phyloP scores from a whole-genome alignment of 257 asterid species.

The Nicotiana otophora region DNA sequence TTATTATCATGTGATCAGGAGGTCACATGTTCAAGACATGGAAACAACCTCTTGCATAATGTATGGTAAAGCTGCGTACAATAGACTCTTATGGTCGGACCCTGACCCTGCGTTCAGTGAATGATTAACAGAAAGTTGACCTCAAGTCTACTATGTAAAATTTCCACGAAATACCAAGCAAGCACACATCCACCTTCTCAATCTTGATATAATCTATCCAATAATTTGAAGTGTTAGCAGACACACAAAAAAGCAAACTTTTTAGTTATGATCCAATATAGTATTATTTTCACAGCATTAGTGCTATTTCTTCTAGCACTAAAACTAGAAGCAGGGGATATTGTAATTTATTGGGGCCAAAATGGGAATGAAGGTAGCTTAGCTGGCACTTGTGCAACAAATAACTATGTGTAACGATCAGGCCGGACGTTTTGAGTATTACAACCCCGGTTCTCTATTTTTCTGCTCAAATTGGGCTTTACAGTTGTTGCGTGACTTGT shows the following conservation, averaged over 20 bases:
- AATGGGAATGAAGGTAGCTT: conserved; percentile 65
- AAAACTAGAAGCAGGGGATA: conserved; percentile 30
- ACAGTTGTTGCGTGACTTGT: too few species aligned
- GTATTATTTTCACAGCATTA: neutral
- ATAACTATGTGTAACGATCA: too few species aligned
- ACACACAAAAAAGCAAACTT: neutral
- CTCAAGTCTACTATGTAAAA: neutral
- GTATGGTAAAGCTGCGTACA: accelerated
- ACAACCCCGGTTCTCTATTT: too few species aligned
- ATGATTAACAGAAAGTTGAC: neutral
- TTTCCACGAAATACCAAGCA: neutral
- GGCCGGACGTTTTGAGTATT: too few species aligned
- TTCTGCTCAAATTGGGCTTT: too few species aligned
- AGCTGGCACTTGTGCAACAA: conserved; percentile 63
- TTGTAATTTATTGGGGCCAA: conserved; percentile 81
- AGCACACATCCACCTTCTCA: neutral
- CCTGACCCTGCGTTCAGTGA: neutral
- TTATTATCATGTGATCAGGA: too few species aligned
- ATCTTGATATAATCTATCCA: neutral
- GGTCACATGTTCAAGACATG: too few species aligned
- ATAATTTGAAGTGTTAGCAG: neutral
- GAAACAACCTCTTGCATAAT: too few species aligned
- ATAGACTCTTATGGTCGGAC: accelerated
- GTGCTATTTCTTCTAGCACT: neutral
- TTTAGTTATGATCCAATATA: neutral